These are phyloP conservation scores for Mollisia scopiformis DNA, from an alignment of 2,329 filamentous ascomycete species.

Conservation along the genomic window DNA sequence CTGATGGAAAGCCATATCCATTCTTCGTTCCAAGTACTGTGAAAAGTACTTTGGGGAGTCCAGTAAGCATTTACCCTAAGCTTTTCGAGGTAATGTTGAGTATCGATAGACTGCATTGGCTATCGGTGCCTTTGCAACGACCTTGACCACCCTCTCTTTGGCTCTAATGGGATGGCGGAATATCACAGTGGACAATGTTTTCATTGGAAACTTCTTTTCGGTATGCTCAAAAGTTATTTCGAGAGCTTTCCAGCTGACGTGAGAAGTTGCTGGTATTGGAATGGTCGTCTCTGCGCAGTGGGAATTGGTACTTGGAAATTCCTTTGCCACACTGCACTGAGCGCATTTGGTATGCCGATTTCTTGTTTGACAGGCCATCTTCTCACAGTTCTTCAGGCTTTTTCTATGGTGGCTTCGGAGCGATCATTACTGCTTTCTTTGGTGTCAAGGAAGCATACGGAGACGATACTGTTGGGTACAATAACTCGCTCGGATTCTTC, in stretches of 20 bases:
- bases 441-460: conserved; percentile 49
- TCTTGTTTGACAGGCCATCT: background rate
- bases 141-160: conserved; percentile 53
- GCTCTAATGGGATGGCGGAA: conserved; percentile 59
- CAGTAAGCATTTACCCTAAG: conserved; percentile 15
- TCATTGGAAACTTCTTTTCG: conserved; percentile 58
- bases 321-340: conserved; percentile 56
- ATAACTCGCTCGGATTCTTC: conserved; percentile 54
- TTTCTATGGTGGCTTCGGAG: conserved; percentile 53
- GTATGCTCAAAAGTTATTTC: background rate
- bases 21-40: conserved; percentile 21
- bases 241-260: background rate
- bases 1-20: conserved; percentile 16
- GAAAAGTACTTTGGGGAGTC: conserved; percentile 30
- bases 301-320: conserved; percentile 55
- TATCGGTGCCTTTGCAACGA: conserved; percentile 57
- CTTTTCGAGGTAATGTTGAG: background rate
- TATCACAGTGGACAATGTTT: conserved; percentile 52
- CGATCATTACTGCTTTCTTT: conserved; percentile 49
- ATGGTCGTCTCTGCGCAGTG: conserved; percentile 58
- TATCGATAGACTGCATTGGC: conserved; percentile 47
- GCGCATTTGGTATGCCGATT: conserved; percentile 49
- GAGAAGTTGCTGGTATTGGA: conserved; percentile 45
- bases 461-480: conserved; percentile 44
- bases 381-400: conserved; percentile 36